phyloP scores from a whole-genome alignment of 306 rosid species.

The Abrus pulchellus region DNA sequence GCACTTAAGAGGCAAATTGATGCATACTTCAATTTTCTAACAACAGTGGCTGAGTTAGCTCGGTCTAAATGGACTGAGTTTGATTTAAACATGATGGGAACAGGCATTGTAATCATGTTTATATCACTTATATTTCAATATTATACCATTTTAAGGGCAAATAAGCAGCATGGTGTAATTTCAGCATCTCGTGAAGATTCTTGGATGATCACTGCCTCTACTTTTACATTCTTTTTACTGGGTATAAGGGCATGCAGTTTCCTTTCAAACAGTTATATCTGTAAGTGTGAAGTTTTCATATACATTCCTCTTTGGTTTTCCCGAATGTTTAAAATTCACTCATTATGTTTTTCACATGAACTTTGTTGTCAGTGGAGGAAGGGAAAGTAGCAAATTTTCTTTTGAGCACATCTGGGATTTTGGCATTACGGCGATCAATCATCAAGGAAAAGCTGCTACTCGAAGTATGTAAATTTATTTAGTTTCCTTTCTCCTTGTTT shows the following conservation, averaged over 20 bases:
- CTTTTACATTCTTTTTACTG: conserved; percentile 68
- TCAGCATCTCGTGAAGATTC: conserved; percentile 58
- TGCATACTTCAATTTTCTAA: conserved; percentile 70
- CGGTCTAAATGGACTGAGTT: conserved; percentile 99
- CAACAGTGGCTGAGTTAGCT: conserved; percentile 84
- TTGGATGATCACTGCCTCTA: conserved; percentile 56
- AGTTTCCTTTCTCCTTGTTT: conserved; percentile 42
- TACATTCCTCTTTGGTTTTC: conserved; percentile 28
- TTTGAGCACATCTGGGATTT: conserved; percentile 86
- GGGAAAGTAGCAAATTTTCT: conserved; percentile 95
- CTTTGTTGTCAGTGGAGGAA: conserved; percentile 88
- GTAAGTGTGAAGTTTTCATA: conserved; percentile 64
- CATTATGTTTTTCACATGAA: conserved; percentile 41
- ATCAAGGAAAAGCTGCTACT: conserved; percentile 61
- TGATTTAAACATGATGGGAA: conserved; percentile 80
- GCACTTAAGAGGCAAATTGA: conserved; percentile 76
- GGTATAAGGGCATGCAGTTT: conserved; percentile 86
- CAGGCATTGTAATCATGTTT: conserved; percentile 83
- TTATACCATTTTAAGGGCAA: conserved; percentile 64
- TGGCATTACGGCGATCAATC: conserved; percentile 70
- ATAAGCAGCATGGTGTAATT: conserved; percentile 59
- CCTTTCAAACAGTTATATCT: conserved; percentile 90
- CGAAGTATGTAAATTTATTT: conserved; percentile 67
- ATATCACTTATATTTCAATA: conserved; percentile 72
- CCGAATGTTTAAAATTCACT: conserved; percentile 33